These are phyloP conservation scores for Crithidia sp. DNA, from an alignment of 208 protist species.

Conservation along the genomic window DNA sequence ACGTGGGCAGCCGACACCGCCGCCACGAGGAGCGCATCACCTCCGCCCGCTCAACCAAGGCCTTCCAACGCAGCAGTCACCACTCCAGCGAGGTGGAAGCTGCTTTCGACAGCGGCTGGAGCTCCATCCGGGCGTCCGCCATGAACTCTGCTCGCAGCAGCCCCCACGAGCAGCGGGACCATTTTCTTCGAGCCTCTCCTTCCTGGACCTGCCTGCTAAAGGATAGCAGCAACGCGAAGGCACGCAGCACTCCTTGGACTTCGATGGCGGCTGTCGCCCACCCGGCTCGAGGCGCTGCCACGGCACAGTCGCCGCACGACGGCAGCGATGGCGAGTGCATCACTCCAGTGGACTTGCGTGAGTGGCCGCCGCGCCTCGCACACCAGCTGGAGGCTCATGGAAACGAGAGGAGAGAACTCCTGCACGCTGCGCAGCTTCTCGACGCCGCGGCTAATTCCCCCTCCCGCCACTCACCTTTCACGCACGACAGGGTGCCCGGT, in stretches of 20 bases:
- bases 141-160: slow-evolving; percentile 2
- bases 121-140: neutral
- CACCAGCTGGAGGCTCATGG: neutral
- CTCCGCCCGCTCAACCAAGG: neutral
- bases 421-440: neutral
- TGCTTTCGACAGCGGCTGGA: neutral
- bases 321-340: neutral
- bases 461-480: no score
- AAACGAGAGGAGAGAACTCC: neutral
- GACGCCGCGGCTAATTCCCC: neutral
- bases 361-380: neutral
- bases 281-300: neutral
- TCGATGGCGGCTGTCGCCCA: neutral
- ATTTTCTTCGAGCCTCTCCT: neutral
- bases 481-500: neutral
- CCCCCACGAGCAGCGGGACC: neutral
- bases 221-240: no score
- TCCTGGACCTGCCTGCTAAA: no score
- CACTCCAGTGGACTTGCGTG: neutral
- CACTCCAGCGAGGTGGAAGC: neutral
- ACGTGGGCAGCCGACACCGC: slow-evolving; percentile 12
- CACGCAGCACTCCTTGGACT: neutral
- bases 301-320: neutral
- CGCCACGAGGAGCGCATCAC: neutral
- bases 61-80: neutral